Conservation (phyloP, 73 alveolate species). For the Halteria grandinella region DNA sequence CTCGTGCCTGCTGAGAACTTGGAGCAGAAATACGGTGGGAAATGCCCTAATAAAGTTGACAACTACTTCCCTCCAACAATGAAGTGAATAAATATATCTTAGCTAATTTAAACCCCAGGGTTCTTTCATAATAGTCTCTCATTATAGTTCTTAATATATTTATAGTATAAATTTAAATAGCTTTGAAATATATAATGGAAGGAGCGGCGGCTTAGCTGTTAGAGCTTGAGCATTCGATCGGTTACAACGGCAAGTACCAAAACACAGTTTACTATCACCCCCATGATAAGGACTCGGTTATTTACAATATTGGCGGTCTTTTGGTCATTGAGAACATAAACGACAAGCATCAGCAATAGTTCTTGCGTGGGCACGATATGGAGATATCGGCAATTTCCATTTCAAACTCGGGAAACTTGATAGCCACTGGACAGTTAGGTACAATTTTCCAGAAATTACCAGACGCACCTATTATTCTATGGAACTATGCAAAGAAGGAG, state of each 20-base stretch:
- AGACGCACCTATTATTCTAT: slow-evolving; percentile 85
- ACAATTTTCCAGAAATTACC: slow-evolving; percentile 75
- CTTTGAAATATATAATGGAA: background rate
- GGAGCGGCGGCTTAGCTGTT: slow-evolving; percentile 52
- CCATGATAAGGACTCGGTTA: slow-evolving; percentile 48
- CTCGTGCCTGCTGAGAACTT: slow-evolving; percentile 26
- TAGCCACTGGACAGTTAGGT: slow-evolving; percentile 85
- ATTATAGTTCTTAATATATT: background rate
- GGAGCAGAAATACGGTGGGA: slow-evolving; percentile 72
- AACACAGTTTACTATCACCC: slow-evolving; percentile 72
- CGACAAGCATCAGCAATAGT: slow-evolving; percentile 77
- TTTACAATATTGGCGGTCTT: slow-evolving; percentile 75
- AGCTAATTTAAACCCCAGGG: background rate
- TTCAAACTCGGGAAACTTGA: slow-evolving; percentile 60
- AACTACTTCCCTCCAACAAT: slow-evolving; percentile 60
- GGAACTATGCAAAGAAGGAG: slow-evolving; percentile 76
- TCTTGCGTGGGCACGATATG: slow-evolving; percentile 87
- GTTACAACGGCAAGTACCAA: slow-evolving; percentile 73
- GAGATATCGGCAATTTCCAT: slow-evolving; percentile 68
- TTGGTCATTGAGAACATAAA: slow-evolving; percentile 75
- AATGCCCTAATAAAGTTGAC: slow-evolving; percentile 27
- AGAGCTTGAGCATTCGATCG: slow-evolving; percentile 81
- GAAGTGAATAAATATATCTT: background rate
- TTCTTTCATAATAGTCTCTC: slow-evolving; percentile 2
- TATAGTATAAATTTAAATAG: background rate